These are phyloP conservation scores for Podaxis sp. DNA, from an alignment of 768 basidiomycete genomes.

Conservation along the genomic window DNA sequence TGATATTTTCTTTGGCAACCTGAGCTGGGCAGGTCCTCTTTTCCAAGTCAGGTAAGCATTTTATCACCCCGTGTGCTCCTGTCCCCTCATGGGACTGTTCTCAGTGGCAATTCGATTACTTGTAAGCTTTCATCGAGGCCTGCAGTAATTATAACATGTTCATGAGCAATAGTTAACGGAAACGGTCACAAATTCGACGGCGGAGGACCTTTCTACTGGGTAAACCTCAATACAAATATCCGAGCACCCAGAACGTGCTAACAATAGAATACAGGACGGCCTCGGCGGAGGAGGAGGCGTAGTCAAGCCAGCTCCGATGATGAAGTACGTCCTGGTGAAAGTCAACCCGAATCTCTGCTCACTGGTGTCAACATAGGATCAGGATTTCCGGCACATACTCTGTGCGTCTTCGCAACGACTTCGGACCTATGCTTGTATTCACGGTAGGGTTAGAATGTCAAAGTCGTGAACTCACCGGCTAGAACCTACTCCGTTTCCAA, in stretches of 20 bases:
- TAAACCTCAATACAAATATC: slow-evolving; percentile 15
- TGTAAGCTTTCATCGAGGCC: slow-evolving; percentile 33
- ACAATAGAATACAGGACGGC: slow-evolving; percentile 32
- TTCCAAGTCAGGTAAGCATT: slow-evolving; percentile 46
- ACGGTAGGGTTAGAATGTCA: slow-evolving; percentile 33
- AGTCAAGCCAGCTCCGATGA: slow-evolving; percentile 42
- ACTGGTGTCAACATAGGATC: slow-evolving; percentile 26
- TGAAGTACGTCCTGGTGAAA: slow-evolving; percentile 31
- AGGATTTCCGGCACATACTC: slow-evolving; percentile 37
- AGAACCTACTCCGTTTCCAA: slow-evolving; percentile 41
- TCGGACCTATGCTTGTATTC: slow-evolving; percentile 23
- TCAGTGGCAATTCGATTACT: slow-evolving; percentile 46
- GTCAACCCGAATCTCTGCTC: background rate
- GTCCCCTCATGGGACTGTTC: background rate
- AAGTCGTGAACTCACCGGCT: slow-evolving; percentile 41
- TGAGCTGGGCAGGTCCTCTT: slow-evolving; percentile 53
- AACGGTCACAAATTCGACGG: slow-evolving; percentile 43
- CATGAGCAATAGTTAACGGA: slow-evolving; percentile 33
- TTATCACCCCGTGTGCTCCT: background rate
- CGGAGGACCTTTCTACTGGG: slow-evolving; percentile 45
- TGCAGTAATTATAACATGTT: background rate
- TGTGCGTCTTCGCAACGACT: slow-evolving; percentile 26
- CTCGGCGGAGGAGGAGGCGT: slow-evolving; percentile 38
- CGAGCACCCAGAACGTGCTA: background rate
- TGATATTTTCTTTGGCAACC: slow-evolving; percentile 54